A percentile compares a stretch with the other conserved stretches of the same genome.
Evolutionary conservation across 1,284 basidiomycete genomes (phyloP).

Genomic region (Papiliotrema nemorosa): DNA sequence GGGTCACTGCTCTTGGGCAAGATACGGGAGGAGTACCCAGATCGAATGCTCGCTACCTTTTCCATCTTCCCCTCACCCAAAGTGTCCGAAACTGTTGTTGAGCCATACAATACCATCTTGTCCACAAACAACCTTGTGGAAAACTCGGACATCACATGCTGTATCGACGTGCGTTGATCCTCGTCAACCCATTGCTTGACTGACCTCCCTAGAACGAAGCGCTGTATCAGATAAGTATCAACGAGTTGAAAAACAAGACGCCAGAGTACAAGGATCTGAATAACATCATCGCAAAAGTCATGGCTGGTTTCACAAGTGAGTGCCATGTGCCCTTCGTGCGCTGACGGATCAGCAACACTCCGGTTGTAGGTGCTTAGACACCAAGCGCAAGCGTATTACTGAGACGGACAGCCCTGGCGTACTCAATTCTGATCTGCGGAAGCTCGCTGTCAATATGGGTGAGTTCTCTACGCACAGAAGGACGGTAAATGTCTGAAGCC

Average conservation of each 20-base stretch:
- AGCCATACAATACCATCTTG: slow-evolving; percentile 83
- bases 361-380: slow-evolving; percentile 43
- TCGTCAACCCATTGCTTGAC: not conserved
- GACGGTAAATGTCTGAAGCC: slow-evolving; percentile 4
- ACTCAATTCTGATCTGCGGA: slow-evolving; percentile 88
- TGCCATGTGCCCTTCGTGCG: not conserved
- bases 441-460: slow-evolving; percentile 82
- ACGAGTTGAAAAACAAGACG: slow-evolving; percentile 67
- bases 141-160: slow-evolving; percentile 83
- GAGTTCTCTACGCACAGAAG: not conserved
- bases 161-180: slow-evolving; percentile 54
- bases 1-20: slow-evolving; percentile 79
- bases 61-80: slow-evolving; percentile 89
- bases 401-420: slow-evolving; percentile 68
- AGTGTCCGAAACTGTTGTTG: slow-evolving; percentile 93
- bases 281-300: slow-evolving; percentile 57
- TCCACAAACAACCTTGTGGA: slow-evolving; percentile 90
- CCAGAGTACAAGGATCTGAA: slow-evolving; percentile 78
- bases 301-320: slow-evolving; percentile 43
- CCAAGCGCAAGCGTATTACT: too few relatives aligned
- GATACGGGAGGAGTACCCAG: slow-evolving; percentile 85
- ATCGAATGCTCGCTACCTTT: slow-evolving; percentile 90
- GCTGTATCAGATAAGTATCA: slow-evolving; percentile 77
- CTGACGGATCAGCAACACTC: slow-evolving; percentile 33
- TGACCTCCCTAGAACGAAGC: slow-evolving; percentile 71